phyloP scores from a whole-genome alignment of 768 basidiomycete genomes.

The Tulasnella sp. region DNA sequence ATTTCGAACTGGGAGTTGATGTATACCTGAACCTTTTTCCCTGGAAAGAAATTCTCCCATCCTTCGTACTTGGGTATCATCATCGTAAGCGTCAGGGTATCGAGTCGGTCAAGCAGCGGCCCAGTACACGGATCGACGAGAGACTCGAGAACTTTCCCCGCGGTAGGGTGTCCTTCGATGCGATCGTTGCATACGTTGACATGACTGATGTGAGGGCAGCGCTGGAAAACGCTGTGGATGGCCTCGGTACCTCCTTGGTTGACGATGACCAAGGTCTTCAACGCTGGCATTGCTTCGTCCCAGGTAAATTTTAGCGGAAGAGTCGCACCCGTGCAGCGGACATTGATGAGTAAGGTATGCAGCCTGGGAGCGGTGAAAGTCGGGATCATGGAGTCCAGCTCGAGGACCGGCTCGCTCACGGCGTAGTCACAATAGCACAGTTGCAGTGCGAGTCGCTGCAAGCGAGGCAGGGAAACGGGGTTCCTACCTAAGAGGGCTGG shows the following conservation, averaged over 20 bases:
- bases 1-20: not conserved
- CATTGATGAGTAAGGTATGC: not conserved
- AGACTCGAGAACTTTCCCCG: not conserved
- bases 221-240: not conserved
- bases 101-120: not conserved
- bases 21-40: not conserved
- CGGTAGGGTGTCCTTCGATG: not conserved
- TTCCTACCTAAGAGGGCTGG: not conserved
- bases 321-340: not conserved
- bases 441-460: not conserved
- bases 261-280: not conserved
- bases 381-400: not conserved
- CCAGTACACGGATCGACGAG: not conserved
- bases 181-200: not conserved
- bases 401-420: not conserved
- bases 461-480: slow-evolving; percentile 4
- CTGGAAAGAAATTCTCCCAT: not conserved
- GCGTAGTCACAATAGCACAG: not conserved
- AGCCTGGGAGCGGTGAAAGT: not conserved
- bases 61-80: not conserved
- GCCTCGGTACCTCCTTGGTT: not conserved
- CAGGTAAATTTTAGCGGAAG: not conserved
- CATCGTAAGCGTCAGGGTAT: not conserved
- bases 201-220: not conserved
- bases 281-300: not conserved